Conservation (phyloP, 352 stramenopile species). For the Phytophthora multivora region DNA sequence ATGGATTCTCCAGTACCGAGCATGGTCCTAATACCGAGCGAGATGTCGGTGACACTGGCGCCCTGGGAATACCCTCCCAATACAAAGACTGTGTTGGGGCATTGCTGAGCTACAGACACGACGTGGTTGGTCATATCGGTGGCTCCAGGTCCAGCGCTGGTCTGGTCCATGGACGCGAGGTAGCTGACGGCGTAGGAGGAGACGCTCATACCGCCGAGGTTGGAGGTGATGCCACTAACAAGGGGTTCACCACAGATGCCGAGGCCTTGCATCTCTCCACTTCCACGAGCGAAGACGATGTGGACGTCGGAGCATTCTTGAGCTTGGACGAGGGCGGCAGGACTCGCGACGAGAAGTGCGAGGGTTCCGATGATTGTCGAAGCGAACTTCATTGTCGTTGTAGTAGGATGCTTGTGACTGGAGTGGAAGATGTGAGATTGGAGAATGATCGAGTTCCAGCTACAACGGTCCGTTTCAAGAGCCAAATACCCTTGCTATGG, state of each 20-base stretch:
- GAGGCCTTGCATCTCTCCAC: conserved; percentile 30
- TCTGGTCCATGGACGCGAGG: conserved; percentile 26
- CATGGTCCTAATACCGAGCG: conserved; percentile 36
- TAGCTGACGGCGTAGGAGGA: conserved; percentile 43
- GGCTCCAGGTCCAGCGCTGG: conserved; percentile 29
- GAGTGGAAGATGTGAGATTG: conserved; percentile 3
- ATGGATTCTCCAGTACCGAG: conserved; percentile 29
- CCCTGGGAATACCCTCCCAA: conserved; percentile 42
- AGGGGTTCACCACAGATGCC: conserved; percentile 38
- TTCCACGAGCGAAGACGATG: conserved; percentile 44
- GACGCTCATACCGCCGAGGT: conserved; percentile 40
- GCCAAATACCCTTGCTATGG: too few relatives aligned
- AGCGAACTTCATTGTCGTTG: conserved; percentile 22
- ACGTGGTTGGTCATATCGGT: conserved; percentile 46
- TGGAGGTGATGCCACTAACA: conserved; percentile 30
- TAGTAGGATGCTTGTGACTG: background rate
- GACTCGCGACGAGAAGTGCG: background rate
- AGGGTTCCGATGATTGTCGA: conserved; percentile 12
- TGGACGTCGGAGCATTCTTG: conserved; percentile 32
- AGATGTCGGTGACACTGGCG: conserved; percentile 38
- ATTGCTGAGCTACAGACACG: conserved; percentile 25
- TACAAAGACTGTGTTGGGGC: conserved; percentile 38
- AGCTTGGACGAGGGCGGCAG: conserved; percentile 8
- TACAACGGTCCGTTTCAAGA: too few relatives aligned
- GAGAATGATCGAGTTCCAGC: conserved; percentile 8